Percentiles rank a stretch among this genome's conserved stretches.
phyloP scores from a whole-genome alignment of 179 eudicot species.

The Camellia oleifera region DNA sequence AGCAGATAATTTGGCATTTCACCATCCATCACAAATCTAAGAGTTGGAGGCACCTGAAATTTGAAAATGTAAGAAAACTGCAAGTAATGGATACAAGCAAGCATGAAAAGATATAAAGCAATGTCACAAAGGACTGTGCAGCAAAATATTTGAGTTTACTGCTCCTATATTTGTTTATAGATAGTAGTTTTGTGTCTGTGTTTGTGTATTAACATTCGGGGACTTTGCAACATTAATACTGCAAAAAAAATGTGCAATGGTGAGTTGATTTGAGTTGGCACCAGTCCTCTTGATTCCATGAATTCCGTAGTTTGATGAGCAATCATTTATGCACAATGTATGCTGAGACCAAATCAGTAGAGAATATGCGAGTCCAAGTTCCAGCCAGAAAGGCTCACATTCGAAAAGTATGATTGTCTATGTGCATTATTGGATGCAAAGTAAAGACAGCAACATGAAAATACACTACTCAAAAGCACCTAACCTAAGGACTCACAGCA shows the following conservation, averaged over 20 bases:
- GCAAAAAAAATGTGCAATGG: neutral
- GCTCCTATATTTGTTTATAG: neutral
- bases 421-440: neutral
- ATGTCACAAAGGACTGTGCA: neutral
- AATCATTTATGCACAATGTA: neutral
- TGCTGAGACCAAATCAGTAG: neutral
- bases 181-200: neutral
- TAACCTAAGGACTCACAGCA: neutral
- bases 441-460: neutral
- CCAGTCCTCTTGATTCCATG: neutral
- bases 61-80: conserved; percentile 10
- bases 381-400: too few species aligned
- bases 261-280: neutral
- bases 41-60: conserved; percentile 93
- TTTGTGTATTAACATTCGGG: too few species aligned
- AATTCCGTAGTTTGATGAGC: neutral
- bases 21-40: conserved; percentile 90
- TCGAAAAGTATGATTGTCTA: neutral
- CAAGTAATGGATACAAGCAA: conserved; percentile 4
- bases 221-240: neutral
- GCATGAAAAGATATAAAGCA: neutral
- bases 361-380: neutral
- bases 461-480: neutral
- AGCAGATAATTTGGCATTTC: conserved; percentile 95
- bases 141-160: neutral